Evolutionary conservation across 805 yeast genomes (phyloP).

Genomic region (Candida ascalaphidarum): DNA sequence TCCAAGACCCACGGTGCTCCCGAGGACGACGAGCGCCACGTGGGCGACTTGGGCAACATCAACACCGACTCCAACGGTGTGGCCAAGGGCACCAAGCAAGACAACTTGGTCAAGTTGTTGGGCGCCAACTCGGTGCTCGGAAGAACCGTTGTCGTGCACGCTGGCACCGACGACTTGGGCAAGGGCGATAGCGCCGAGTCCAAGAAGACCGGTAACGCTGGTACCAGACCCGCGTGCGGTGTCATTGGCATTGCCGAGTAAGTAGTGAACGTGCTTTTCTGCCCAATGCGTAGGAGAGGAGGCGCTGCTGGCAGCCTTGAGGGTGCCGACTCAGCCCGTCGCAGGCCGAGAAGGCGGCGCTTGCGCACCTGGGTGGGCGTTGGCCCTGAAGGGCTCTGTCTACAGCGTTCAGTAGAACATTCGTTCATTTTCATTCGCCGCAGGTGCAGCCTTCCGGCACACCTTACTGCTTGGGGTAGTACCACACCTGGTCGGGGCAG

Average conservation of each 20-base stretch:
- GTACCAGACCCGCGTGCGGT: constrained; percentile 98
- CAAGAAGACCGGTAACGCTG: constrained; percentile 94
- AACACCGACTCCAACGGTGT: constrained; percentile 79
- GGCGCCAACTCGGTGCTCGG: constrained; percentile 89
- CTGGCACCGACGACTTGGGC: constrained; percentile 89
- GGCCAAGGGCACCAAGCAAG: constrained; percentile 85
- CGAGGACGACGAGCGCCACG: constrained; percentile 72
- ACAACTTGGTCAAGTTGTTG: constrained; percentile 65
- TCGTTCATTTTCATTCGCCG: too few species aligned
- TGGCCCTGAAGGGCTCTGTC: not conserved
- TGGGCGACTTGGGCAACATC: constrained; percentile 96
- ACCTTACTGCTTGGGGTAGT: constrained; percentile 3
- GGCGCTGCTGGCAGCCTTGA: too few species aligned
- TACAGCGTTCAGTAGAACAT: too few species aligned
- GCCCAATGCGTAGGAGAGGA: too few species aligned
- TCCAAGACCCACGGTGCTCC: constrained; percentile 89
- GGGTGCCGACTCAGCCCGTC: too few species aligned
- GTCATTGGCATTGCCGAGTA: constrained; percentile 71
- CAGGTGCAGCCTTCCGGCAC: too few species aligned
- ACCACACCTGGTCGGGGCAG: constrained; percentile 4
- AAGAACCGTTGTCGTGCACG: constrained; percentile 92
- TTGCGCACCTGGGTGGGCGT: not conserved
- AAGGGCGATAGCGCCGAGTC: constrained; percentile 90
- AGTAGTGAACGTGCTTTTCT: too few species aligned
- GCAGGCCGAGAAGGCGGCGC: too few species aligned